Evolutionary conservation across 257 asterid species (phyloP), one percentile per base, ranked within the genome.

Genomic region (Capsicum baccatum): DNA sequence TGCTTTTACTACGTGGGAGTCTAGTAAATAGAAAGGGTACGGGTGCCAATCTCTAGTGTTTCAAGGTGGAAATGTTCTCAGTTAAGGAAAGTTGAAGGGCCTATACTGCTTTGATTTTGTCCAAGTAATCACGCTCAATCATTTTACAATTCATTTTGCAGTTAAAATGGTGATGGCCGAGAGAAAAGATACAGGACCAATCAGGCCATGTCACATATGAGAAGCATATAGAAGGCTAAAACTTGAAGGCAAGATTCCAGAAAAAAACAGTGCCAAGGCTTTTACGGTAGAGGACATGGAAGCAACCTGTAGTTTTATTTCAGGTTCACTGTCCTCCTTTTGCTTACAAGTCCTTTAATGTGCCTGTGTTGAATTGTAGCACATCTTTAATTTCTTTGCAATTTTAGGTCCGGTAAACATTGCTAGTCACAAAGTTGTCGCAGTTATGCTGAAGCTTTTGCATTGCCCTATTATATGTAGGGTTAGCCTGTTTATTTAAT

Each of bases 191-290:
- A 78, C 92, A 3, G 98, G 99, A 80, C 98, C 99, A 79, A 94
- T 96, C 82, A 92, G 99, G 90, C 99, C 99, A 37, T 93, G 98
- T 90, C 99, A 93, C 89, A 88, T 96, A 82, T 91, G 99, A 85
- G 98, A 96, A 91, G 97, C 99, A 58, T 96, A 93, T 44, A 89
- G 98, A 88, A 92, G 98, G 85, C 70, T 94, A n/a, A 96, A 94
- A 85, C 92, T 91, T 54, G 99, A 93, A 62, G 98, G 98, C 83
- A 96, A 94, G 90, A 87, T 94, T 71, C 98, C 97, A 0, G n/a
- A 93, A 89, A 88, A 90, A 94, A 87, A 90, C 98, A n/a, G 98
- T 92, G 16, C 94, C 95, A 1, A 90, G 98, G 90, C 98, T 94
- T 83, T 94, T 95, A 89, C 95, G 92, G 42, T 94, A 93, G 94